Conservation (phyloP, 129 eudicot species). For the Saposhnikovia divaricata region DNA sequence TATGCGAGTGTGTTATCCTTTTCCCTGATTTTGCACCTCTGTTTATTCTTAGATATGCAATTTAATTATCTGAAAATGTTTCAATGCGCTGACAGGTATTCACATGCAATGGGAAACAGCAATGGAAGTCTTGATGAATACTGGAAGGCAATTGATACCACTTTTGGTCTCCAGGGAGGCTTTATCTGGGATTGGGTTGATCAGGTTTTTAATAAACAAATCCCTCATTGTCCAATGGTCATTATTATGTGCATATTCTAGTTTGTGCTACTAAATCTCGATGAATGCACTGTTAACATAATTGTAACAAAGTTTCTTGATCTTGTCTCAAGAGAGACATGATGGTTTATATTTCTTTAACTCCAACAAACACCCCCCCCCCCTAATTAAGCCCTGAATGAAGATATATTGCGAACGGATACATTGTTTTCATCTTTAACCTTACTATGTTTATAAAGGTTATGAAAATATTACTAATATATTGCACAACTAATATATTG, state of each 20-base stretch:
- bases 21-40: conserved; percentile 8
- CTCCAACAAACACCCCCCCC: not conserved
- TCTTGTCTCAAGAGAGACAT: not conserved
- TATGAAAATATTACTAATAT: not conserved
- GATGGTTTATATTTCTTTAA: not conserved
- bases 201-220: conserved; percentile 37
- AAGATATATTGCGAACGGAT: not conserved
- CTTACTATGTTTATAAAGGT: not conserved
- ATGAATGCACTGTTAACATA: not conserved
- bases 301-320: not conserved
- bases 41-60: not conserved
- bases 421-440: not conserved
- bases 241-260: not conserved
- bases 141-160: conserved; percentile 93
- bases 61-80: not conserved
- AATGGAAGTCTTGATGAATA: conserved; percentile 76
- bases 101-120: conserved; percentile 99
- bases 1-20: conserved; percentile 72
- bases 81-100: conserved; percentile 48
- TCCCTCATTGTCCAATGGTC: not conserved
- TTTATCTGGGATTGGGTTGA: conserved; percentile 99
- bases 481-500: not conserved
- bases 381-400: not conserved
- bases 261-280: not conserved
- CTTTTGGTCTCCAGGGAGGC: conserved; percentile 97